These are phyloP conservation scores for Protomyces inundatus DNA, from an alignment of 1,139 yeast species.

Conservation along the genomic window DNA sequence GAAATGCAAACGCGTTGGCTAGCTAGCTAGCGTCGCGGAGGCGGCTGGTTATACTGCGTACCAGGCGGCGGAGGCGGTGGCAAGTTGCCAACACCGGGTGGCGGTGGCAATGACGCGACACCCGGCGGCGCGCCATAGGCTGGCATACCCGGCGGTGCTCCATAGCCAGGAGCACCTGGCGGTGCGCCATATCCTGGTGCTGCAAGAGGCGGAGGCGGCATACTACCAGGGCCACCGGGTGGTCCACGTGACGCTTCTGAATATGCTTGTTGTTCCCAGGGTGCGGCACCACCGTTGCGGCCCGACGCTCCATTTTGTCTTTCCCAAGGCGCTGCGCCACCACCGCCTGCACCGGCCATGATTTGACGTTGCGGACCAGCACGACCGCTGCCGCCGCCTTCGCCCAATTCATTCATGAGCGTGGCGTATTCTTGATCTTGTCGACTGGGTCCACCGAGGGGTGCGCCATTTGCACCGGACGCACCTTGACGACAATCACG, in stretches of 20 bases:
- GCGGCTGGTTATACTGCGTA: neutral
- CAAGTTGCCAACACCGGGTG: constrained; percentile 5
- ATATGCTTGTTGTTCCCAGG: constrained; percentile 17
- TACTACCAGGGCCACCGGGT: constrained; percentile 4
- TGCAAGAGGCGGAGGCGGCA: constrained; percentile 26
- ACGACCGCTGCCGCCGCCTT: constrained; percentile 7
- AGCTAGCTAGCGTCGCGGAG: neutral
- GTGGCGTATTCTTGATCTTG: constrained; percentile 50
- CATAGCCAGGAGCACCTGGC: constrained; percentile 13
- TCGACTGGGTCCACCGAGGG: constrained; percentile 31
- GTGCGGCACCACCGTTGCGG: neutral
- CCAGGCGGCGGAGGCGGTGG: constrained; percentile 17
- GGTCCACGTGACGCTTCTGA: constrained; percentile 15
- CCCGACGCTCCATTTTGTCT: neutral
- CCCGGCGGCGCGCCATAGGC: constrained; percentile 29
- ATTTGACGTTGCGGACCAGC: neutral
- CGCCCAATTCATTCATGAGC: constrained; percentile 47
- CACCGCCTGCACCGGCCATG: constrained; percentile 16
- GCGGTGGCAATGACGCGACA: constrained; percentile 16
- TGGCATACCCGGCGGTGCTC: constrained; percentile 23
- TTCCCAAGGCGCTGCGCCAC: constrained; percentile 20
- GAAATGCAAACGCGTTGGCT: no score
- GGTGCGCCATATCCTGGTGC: constrained; percentile 26
- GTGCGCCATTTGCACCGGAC: constrained; percentile 31
- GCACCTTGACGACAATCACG: constrained; percentile 63